phyloP scores from a whole-genome alignment of 2,329 filamentous ascomycete species.

The Botryotinia convoluta region DNA sequence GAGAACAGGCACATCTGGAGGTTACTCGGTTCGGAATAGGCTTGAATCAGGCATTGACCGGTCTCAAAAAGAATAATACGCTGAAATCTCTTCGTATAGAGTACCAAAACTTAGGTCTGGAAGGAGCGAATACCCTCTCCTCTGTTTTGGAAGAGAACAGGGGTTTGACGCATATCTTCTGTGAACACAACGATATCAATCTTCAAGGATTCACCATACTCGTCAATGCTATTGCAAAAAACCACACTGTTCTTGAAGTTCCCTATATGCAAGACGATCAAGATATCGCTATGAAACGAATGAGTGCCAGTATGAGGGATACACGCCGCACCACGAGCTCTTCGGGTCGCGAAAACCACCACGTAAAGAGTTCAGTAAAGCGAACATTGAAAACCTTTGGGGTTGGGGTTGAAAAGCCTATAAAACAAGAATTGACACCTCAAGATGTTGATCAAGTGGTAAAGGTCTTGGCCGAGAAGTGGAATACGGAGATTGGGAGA shows the following conservation, averaged over 20 bases:
- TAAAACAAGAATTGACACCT: conserved; percentile 33
- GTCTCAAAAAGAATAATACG: conserved; percentile 61
- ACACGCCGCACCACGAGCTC: conserved; percentile 23
- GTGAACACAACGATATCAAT: conserved; percentile 69
- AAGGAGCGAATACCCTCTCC: conserved; percentile 66
- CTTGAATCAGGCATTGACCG: conserved; percentile 62
- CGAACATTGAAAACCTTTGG: conserved; percentile 35
- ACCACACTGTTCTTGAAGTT: conserved; percentile 59
- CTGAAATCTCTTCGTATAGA: conserved; percentile 63
- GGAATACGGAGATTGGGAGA: conserved; percentile 35
- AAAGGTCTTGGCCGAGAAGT: conserved; percentile 33
- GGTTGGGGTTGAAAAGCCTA: conserved; percentile 26
- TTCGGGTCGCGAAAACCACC: conserved; percentile 25
- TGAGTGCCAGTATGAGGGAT: conserved; percentile 39
- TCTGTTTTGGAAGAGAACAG: conserved; percentile 65
- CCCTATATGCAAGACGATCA: conserved; percentile 63
- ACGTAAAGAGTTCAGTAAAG: conserved; percentile 34
- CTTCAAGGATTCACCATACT: conserved; percentile 68
- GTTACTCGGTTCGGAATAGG: conserved; percentile 67
- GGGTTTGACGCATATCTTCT: conserved; percentile 63
- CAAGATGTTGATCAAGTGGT: conserved; percentile 38
- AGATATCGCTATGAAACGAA: conserved; percentile 54
- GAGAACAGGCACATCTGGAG: conserved; percentile 69
- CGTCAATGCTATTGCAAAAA: conserved; percentile 65
- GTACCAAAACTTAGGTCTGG: conserved; percentile 65